Evolutionary conservation across 1,139 yeast genomes (phyloP).

Genomic region (Lizanozyma gosingica): DNA sequence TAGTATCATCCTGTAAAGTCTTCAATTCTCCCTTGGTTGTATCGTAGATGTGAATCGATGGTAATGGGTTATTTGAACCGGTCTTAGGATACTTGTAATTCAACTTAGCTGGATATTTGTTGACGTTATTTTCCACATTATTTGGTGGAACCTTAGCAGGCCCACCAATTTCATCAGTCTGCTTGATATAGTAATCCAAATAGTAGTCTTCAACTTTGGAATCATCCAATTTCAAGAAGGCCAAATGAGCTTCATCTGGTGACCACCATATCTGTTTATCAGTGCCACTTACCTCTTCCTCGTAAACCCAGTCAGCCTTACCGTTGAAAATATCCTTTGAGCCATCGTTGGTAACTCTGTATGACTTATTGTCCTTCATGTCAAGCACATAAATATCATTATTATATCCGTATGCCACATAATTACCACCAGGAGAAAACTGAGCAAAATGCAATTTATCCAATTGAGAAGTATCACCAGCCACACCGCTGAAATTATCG

Average conservation of each 20-base stretch:
- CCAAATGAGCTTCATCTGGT: constrained; percentile 38
- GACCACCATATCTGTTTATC: constrained; percentile 55
- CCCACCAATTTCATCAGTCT: constrained; percentile 19
- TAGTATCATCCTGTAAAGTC: constrained; percentile 15
- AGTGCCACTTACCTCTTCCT: constrained; percentile 46
- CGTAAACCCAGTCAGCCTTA: constrained; percentile 57
- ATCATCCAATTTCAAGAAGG: constrained; percentile 43
- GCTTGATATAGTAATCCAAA: constrained; percentile 46
- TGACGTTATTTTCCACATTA: constrained; percentile 18
- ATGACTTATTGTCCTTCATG: constrained; percentile 10
- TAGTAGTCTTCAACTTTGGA: constrained; percentile 43
- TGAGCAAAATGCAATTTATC: constrained; percentile 33
- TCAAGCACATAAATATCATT: constrained; percentile 28
- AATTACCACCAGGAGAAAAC: constrained; percentile 32
- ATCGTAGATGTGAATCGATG: constrained; percentile 39
- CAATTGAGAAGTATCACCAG: constrained; percentile 4
- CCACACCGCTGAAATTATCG: constrained; percentile 13
- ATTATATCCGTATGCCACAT: constrained; percentile 25
- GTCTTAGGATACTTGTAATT: constrained; percentile 82
- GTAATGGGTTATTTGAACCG: constrained; percentile 64
- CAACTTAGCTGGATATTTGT: constrained; percentile 51
- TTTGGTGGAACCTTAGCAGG: constrained; percentile 14
- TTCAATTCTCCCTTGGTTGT: constrained; percentile 14
- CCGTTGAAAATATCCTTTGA: constrained; percentile 43
- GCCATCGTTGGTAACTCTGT: constrained; percentile 42